Evolutionary conservation across 495 filamentous ascomycete genomes (phyloP).

Genomic region (Aspergillus leporis): DNA sequence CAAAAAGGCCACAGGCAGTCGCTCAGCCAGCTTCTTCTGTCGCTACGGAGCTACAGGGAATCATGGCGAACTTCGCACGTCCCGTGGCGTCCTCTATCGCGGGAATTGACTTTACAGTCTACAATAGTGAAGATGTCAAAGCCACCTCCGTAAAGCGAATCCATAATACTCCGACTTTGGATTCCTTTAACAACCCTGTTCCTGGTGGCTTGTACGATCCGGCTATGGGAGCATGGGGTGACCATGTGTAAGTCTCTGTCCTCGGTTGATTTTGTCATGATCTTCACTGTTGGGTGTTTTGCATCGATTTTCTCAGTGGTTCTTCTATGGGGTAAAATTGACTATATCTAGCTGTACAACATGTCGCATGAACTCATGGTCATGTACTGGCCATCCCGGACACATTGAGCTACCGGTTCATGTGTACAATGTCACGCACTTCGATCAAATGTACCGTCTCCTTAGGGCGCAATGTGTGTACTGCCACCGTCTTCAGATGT

Average conservation of each 20-base stretch:
- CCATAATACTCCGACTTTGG: constrained; percentile 85
- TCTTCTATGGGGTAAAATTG: constrained; percentile 22
- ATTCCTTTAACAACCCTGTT: constrained; percentile 78
- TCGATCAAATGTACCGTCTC: constrained; percentile 84
- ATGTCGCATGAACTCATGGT: constrained; percentile 73
- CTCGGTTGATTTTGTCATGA: not conserved
- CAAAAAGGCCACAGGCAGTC: constrained; percentile 17
- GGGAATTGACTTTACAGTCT: constrained; percentile 85
- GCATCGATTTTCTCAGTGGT: constrained; percentile 5
- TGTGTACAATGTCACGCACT: constrained; percentile 90
- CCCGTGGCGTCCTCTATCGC: constrained; percentile 82
- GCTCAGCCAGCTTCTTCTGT: constrained; percentile 40
- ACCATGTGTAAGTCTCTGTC: constrained; percentile 64
- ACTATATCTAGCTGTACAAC: constrained; percentile 72
- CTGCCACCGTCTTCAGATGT: constrained; percentile 79
- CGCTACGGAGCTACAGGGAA: constrained; percentile 45
- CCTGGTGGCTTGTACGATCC: constrained; percentile 91
- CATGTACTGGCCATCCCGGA: constrained; percentile 89
- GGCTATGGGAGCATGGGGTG: constrained; percentile 87
- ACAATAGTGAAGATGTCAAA: constrained; percentile 78
- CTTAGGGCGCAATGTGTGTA: constrained; percentile 85
- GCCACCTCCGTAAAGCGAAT: constrained; percentile 90
- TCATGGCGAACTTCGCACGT: constrained; percentile 78
- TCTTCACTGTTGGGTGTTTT: constrained; percentile 1
- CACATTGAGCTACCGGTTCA: constrained; percentile 93